A percentile compares a stretch with the other conserved stretches of the same genome.
These are phyloP conservation scores for Backusella luteola DNA, from an alignment of 192 early-diverging fungal genomes.

Conservation along the genomic window DNA sequence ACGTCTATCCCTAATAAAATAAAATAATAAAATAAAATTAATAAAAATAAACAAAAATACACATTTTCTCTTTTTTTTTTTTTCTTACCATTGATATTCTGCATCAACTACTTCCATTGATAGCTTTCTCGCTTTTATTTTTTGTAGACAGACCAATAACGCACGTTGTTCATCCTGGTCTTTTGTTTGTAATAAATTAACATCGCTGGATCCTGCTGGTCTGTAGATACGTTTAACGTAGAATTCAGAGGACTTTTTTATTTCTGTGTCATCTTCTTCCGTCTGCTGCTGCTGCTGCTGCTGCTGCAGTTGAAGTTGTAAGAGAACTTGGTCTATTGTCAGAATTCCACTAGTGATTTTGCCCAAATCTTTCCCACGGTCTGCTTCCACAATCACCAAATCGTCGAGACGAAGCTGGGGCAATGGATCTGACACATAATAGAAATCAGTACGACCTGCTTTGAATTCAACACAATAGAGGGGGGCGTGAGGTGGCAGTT, in stretches of 20 bases:
- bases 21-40: neutral
- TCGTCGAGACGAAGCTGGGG: slow-evolving; percentile 53
- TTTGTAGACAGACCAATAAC: slow-evolving; percentile 79
- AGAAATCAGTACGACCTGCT: slow-evolving; percentile 80
- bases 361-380: slow-evolving; percentile 86
- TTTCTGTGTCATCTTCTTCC: slow-evolving; percentile 29
- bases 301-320: slow-evolving; percentile 26
- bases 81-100: slow-evolving; percentile 82
- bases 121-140: slow-evolving; percentile 84
- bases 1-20: slow-evolving; percentile 77
- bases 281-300: slow-evolving; percentile 27
- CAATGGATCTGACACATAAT: slow-evolving; percentile 65
- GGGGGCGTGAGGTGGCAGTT: slow-evolving; percentile 50
- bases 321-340: slow-evolving; percentile 48
- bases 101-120: slow-evolving; percentile 96
- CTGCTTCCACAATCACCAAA: slow-evolving; percentile 86
- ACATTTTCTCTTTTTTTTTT: neutral
- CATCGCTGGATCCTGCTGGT: slow-evolving; percentile 73
- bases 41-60: neutral
- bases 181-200: slow-evolving; percentile 76
- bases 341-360: slow-evolving; percentile 75
- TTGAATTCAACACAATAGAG: slow-evolving; percentile 88
- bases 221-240: slow-evolving; percentile 88
- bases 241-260: neutral
- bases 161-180: slow-evolving; percentile 88